These are phyloP conservation scores for Hemisphaericaspora xylofermentans DNA, from an alignment of 1,139 yeast species.

Conservation along the genomic window DNA sequence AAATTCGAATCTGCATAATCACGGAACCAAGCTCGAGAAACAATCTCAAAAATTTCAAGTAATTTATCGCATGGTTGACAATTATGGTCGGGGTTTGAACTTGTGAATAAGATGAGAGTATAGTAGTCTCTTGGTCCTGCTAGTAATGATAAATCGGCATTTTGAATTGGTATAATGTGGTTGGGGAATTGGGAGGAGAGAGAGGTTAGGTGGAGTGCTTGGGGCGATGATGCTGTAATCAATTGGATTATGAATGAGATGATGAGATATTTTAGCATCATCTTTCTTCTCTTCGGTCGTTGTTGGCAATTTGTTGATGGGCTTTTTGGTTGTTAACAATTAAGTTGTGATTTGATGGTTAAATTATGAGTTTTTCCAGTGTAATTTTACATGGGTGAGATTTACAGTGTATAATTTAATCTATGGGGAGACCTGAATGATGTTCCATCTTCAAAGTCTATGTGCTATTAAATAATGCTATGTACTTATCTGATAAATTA, in stretches of 20 bases:
- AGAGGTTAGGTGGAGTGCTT: slow-evolving; percentile 13
- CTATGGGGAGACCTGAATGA: too few species aligned
- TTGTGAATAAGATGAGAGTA: slow-evolving; percentile 36
- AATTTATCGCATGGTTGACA: slow-evolving; percentile 30
- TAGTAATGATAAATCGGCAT: slow-evolving; percentile 30
- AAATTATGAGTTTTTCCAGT: too few species aligned
- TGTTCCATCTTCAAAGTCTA: too few species aligned
- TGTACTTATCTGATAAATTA: too few species aligned
- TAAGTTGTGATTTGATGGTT: too few species aligned
- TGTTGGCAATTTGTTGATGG: too few species aligned
- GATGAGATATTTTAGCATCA: background rate
- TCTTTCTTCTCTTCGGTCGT: too few species aligned
- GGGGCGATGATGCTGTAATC: background rate
- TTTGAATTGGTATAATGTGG: slow-evolving; percentile 28
- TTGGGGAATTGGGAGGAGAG: slow-evolving; percentile 18
- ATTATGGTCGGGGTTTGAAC: slow-evolving; percentile 33
- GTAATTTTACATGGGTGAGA: too few species aligned
- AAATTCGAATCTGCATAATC: slow-evolving; percentile 40
- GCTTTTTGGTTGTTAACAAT: too few species aligned
- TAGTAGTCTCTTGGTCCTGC: slow-evolving; percentile 39
- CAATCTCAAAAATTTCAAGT: slow-evolving; percentile 28
- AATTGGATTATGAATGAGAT: background rate
- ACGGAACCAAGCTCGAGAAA: slow-evolving; percentile 42
- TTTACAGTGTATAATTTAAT: too few species aligned
- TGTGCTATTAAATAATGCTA: too few species aligned